These are phyloP conservation scores for Heterobasidion annosum DNA, from an alignment of 1,284 basidiomycete genomes.

Conservation along the genomic window DNA sequence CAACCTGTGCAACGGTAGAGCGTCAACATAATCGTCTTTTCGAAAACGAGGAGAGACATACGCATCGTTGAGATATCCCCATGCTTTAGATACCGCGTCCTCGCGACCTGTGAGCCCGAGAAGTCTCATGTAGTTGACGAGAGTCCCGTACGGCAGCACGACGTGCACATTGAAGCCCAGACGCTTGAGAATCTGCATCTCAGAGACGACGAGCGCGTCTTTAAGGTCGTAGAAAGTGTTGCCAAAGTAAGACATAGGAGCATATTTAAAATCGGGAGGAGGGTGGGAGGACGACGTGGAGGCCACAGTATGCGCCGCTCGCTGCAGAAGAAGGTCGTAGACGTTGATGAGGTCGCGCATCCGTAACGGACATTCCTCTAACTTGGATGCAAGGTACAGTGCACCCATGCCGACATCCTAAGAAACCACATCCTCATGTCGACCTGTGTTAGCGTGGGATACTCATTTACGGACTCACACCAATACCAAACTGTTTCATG, in stretches of 20 bases:
- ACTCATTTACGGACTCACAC: slow-evolving; percentile 34
- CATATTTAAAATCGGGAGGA: slow-evolving; percentile 53
- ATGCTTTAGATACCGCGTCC: slow-evolving; percentile 70
- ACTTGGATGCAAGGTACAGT: slow-evolving; percentile 90
- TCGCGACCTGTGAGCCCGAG: slow-evolving; percentile 70
- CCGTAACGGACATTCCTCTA: slow-evolving; percentile 88
- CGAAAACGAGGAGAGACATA: slow-evolving; percentile 29
- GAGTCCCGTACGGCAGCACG: slow-evolving; percentile 86
- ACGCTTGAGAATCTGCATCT: slow-evolving; percentile 97
- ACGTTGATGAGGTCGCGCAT: slow-evolving; percentile 94
- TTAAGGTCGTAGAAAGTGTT: slow-evolving; percentile 81
- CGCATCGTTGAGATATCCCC: slow-evolving; percentile 92
- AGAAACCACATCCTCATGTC: not conserved
- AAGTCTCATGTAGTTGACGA: slow-evolving; percentile 92
- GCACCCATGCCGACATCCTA: slow-evolving; percentile 92
- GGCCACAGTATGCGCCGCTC: slow-evolving; percentile 33
- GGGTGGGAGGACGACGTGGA: slow-evolving; percentile 15
- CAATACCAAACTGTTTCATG: slow-evolving; percentile 87
- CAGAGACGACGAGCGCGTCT: slow-evolving; percentile 85
- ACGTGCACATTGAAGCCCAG: slow-evolving; percentile 86
- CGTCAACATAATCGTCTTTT: slow-evolving; percentile 4
- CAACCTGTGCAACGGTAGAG: slow-evolving; percentile 37
- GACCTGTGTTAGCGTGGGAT: slow-evolving; percentile 1
- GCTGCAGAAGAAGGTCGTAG: slow-evolving; percentile 80
- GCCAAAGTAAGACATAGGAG: slow-evolving; percentile 81